Conservation (phyloP, 1,284 basidiomycete species). For the Ganoderma boninense region DNA sequence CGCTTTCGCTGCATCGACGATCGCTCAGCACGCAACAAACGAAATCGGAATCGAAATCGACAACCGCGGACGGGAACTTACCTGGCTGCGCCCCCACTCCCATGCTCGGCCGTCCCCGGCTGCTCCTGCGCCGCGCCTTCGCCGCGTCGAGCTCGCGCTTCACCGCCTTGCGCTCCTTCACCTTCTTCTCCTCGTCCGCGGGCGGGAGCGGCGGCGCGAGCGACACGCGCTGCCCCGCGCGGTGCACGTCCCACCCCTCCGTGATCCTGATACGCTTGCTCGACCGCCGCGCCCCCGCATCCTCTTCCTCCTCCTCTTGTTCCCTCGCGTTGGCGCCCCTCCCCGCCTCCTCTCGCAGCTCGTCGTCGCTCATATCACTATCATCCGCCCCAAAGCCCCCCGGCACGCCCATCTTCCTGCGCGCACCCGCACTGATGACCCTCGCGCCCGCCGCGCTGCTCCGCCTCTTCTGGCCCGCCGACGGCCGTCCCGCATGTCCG, state of each 20-base stretch:
- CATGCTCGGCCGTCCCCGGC: constrained; percentile 51
- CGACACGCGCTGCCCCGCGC: constrained; percentile 43
- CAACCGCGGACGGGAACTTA: too few species aligned
- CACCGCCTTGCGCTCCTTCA: constrained; percentile 65
- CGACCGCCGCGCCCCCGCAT: constrained; percentile 38
- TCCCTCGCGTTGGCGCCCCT: constrained; percentile 45
- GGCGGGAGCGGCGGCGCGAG: constrained; percentile 37
- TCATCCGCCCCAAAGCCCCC: constrained; percentile 65
- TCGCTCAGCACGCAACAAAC: not conserved
- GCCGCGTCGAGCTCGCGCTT: constrained; percentile 68
- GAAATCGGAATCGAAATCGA: too few species aligned
- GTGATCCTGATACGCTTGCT: constrained; percentile 54
- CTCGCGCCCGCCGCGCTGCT: constrained; percentile 49
- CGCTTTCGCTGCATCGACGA: constrained; percentile 36
- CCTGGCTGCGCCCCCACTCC: constrained; percentile 35
- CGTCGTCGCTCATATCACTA: constrained; percentile 51
- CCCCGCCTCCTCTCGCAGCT: not conserved
- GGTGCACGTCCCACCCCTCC: constrained; percentile 41
- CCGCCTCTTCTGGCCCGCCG: constrained; percentile 48
- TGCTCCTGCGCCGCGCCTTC: constrained; percentile 72
- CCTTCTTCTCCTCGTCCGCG: constrained; percentile 48
- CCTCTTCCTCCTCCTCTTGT: constrained; percentile 50
- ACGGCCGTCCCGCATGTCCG: constrained; percentile 29
- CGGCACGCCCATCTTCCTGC: constrained; percentile 55
- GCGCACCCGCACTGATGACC: constrained; percentile 58